Evolutionary conservation across 2,329 filamentous ascomycete genomes (phyloP).

Genomic region (Lasiodiplodia theobromae): DNA sequence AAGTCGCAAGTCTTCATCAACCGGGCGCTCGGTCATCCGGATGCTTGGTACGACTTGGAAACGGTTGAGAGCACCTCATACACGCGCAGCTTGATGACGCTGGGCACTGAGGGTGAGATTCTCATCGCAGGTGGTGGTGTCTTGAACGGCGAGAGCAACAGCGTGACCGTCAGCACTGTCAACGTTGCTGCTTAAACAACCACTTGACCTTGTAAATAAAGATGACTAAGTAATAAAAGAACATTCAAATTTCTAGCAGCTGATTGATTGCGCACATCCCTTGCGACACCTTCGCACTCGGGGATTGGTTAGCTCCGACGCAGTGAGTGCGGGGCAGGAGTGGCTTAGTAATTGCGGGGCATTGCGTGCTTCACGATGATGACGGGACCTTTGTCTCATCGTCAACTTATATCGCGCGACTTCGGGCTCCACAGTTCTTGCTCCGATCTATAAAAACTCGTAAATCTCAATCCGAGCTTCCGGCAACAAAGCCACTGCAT

Average conservation of each 20-base stretch:
- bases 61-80: conserved; percentile 54
- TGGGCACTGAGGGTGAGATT: conserved; percentile 34
- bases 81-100: conserved; percentile 55
- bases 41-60: conserved; percentile 54
- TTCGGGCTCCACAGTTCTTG: background rate
- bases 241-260: background rate
- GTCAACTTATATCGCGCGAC: conserved; percentile 8
- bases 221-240: background rate
- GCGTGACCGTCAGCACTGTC: conserved; percentile 32
- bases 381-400: conserved; percentile 7
- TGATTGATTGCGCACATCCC: background rate
- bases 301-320: conserved; percentile 3
- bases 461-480: background rate
- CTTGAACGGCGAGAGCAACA: conserved; percentile 37
- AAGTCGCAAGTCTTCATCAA: conserved; percentile 57
- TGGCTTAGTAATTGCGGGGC: conserved; percentile 12
- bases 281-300: background rate
- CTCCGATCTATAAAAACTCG: background rate
- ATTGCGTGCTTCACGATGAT: conserved; percentile 5
- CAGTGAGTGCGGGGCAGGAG: background rate
- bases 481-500: background rate
- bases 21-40: conserved; percentile 51
- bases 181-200: conserved; percentile 18
- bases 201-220: background rate
- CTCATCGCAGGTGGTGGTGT: conserved; percentile 28